phyloP scores from a whole-genome alignment of 2,329 filamentous ascomycete species.

The Purpureocillium takamizusanense region DNA sequence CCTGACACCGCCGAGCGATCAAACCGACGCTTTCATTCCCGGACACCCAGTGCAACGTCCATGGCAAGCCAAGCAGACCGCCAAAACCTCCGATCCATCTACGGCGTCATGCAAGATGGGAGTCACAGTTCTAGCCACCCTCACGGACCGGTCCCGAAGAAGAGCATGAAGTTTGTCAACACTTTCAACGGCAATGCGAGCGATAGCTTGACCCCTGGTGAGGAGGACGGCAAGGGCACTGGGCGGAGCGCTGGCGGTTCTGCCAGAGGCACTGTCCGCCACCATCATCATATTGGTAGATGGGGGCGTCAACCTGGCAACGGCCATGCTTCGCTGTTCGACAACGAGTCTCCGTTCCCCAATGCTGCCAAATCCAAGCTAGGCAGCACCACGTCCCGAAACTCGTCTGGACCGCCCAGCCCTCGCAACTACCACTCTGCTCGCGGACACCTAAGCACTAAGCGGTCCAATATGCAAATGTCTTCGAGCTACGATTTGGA shows the following conservation, averaged over 20 bases:
- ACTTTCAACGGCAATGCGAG: constrained; percentile 56
- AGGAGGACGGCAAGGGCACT: constrained; percentile 58
- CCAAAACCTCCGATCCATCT: constrained; percentile 54
- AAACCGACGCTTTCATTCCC: constrained; percentile 76
- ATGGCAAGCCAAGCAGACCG: constrained; percentile 61
- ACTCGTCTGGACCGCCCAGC: constrained; percentile 61
- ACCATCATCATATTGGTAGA: constrained; percentile 66
- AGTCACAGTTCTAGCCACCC: constrained; percentile 12
- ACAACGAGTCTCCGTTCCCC: constrained; percentile 71
- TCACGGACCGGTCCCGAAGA: constrained; percentile 45
- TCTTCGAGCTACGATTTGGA: constrained; percentile 69
- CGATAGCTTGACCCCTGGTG: constrained; percentile 43
- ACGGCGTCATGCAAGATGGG: constrained; percentile 54
- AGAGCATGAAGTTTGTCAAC: constrained; percentile 94
- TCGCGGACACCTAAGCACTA: constrained; percentile 25
- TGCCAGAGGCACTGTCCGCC: constrained; percentile 57
- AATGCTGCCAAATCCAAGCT: constrained; percentile 57
- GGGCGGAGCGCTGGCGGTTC: constrained; percentile 53
- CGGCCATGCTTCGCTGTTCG: constrained; percentile 61
- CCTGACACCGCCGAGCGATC: constrained; percentile 52
- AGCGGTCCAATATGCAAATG: constrained; percentile 48
- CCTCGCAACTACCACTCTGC: constrained; percentile 45
- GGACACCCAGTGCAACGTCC: constrained; percentile 90
- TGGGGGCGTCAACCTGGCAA: constrained; percentile 64
- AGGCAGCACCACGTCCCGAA: constrained; percentile 44